Evolutionary conservation across 768 basidiomycete genomes (phyloP), one percentile per base, ranked within the genome.

Genomic region (Lactarius hatsudake): DNA sequence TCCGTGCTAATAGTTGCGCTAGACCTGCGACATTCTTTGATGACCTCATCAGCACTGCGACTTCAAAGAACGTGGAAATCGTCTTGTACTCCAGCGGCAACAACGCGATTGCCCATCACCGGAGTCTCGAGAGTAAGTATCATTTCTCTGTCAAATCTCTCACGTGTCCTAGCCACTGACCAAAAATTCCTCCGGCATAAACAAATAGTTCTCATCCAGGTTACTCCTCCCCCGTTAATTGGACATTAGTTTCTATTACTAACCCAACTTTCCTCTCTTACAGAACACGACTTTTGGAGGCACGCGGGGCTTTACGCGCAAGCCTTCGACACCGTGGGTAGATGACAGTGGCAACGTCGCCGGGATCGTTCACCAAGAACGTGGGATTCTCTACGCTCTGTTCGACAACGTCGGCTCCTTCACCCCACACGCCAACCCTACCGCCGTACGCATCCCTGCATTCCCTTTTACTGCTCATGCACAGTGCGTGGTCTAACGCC

Each of bases 281-380:
- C 43, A 90, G 87, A 92, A 92, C 71, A 90, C 89, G 30, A 90
- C 90, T 0, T 92, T 91, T 69, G 89, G 88, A 30, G 90, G 88
- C 7, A 86, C 87, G 53, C 87, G 85, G 75, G 90, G 90, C 4
- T 92, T 92, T 74, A 86, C 87, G 4, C 80, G 84, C 57, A 80
- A 82, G 65, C 90, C 90, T 0, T 82, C 86, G 2, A 91, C 90
- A 0, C 82, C 86, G 0, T 91, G 89, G 88, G 77, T 76, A 62
- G 84, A 86, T 60, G 87, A 89, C 61, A 72, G 74, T 2, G 84
- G 85, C 15, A 77, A 84, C 62, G 81, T 85, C 63, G 87, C 84
- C 0, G 90, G 90, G 0, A 86, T 90, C 38, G 81, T 91, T 20
- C 88, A 89, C 71, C 89, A 90, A 75, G 90, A 91, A 75, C 83